Conservation (phyloP, 2,329 filamentous ascomycete species). For the Cryphonectria parasitica region DNA sequence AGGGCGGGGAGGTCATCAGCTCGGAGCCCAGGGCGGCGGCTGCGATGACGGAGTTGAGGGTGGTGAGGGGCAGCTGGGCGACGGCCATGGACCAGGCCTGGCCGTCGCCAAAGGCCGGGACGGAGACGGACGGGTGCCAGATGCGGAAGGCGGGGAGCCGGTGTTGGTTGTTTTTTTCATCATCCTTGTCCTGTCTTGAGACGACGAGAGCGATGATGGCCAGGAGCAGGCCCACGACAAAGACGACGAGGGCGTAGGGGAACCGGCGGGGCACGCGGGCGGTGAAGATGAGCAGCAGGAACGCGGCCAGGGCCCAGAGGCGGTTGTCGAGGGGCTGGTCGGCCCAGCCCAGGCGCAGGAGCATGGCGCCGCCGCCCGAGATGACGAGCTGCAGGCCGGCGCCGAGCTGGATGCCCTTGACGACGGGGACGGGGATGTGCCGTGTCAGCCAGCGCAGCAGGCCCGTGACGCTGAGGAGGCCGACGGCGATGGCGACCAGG, state of each 20-base stretch:
- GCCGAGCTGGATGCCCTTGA: constrained; percentile 94
- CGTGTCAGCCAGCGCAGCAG: constrained; percentile 73
- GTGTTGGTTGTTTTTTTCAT: constrained; percentile 17
- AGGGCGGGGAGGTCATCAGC: constrained; percentile 59
- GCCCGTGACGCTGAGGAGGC: constrained; percentile 78
- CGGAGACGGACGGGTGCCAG: constrained; percentile 62
- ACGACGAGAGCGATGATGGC: constrained; percentile 48
- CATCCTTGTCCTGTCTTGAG: constrained; percentile 11
- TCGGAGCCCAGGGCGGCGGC: constrained; percentile 79
- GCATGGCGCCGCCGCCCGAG: constrained; percentile 71
- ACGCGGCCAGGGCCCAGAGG: constrained; percentile 75
- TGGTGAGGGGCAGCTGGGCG: constrained; percentile 87
- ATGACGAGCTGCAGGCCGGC: constrained; percentile 84
- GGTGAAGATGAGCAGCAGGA: constrained; percentile 70
- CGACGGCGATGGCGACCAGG: constrained; percentile 73
- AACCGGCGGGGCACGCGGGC: constrained; percentile 63
- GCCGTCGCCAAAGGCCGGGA: constrained; percentile 43
- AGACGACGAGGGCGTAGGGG: constrained; percentile 78
- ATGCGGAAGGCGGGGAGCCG: constrained; percentile 56
- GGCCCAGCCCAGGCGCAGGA: constrained; percentile 71
- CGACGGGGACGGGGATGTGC: constrained; percentile 81
- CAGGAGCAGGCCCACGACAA: constrained; percentile 69
- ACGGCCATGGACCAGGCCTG: constrained; percentile 64
- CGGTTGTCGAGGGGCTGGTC: constrained; percentile 75
- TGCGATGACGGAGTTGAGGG: constrained; percentile 90